These are phyloP conservation scores for Curvularia hawaiiensis DNA, from an alignment of 2,329 filamentous ascomycete species.

Conservation along the genomic window DNA sequence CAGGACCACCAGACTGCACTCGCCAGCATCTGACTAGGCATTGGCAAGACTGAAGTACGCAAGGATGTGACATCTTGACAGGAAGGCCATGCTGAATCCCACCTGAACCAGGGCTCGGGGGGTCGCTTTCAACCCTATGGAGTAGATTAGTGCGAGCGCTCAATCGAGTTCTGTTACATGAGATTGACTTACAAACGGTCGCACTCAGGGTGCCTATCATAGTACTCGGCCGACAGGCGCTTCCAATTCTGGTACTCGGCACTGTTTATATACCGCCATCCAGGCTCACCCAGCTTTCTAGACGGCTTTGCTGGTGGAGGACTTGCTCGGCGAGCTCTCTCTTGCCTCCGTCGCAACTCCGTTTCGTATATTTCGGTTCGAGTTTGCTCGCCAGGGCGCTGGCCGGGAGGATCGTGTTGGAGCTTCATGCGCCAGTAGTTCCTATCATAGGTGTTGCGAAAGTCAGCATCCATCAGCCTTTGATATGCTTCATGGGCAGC, in stretches of 20 bases:
- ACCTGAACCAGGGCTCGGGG: neutral
- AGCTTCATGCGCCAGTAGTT: slow-evolving; percentile 2
- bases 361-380: slow-evolving; percentile 2
- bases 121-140: neutral
- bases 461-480: slow-evolving; percentile 14
- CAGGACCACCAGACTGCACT: slow-evolving; percentile 3
- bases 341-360: slow-evolving; percentile 1
- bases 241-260: slow-evolving; percentile 13
- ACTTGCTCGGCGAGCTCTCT: neutral
- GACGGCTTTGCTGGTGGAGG: slow-evolving; percentile 16
- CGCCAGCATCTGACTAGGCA: slow-evolving; percentile 4
- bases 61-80: slow-evolving; percentile 19
- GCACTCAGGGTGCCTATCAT: slow-evolving; percentile 11
- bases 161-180: neutral
- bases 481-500: slow-evolving; percentile 22
- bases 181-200: slow-evolving; percentile 2
- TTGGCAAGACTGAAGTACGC: slow-evolving; percentile 8
- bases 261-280: slow-evolving; percentile 6
- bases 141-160: neutral
- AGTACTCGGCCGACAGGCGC: slow-evolving; percentile 1
- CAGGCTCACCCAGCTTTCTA: slow-evolving; percentile 4
- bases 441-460: slow-evolving; percentile 16
- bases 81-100: slow-evolving; percentile 12
- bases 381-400: slow-evolving; percentile 1
- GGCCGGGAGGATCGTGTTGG: slow-evolving; percentile 1